Base-by-base conservation (phyloP, 1,284 basidiomycete species). In the Ceratobasidium sp. region DNA sequence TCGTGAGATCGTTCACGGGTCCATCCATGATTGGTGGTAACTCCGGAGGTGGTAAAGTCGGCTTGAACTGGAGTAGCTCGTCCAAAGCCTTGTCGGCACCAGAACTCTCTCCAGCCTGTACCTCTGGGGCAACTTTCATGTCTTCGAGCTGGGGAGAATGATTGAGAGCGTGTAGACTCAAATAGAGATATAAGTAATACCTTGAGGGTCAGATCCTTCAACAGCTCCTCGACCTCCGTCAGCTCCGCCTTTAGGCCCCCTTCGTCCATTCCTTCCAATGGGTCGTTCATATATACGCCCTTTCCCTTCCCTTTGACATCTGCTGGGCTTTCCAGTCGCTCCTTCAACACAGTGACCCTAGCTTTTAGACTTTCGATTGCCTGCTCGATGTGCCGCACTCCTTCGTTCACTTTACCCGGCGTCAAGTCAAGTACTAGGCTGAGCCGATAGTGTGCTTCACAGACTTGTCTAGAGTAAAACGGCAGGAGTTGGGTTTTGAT, bases 381-480 rank as follows among this genome's bases (percentile, higher is more conserved):
- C 70, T 86, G 86, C 79, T 92, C 88, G 1, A 92, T 92, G 74
- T 96, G 93, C 16, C 80, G 76, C 48, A 97, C 91, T 0, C 94
- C 89, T 64, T 92, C 91, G n/a, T 88, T 83, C 1, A 95, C 86
- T 9, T 89, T 86, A 2, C 92, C 91, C 0, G 92, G 87, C 0
- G 92, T 92, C 55, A 96, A 86, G 80, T 97, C 94, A 45, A 95
- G 88, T 6, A 92, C 93, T 77, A 95, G 93, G 77, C 91, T 92
- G 74, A 96, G 85, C 79, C 95, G 94, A 79, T 94, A 96, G 79
- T 96, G 93, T 1, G 90, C 92, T 79, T 93, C 92, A 0, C 94
- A 93, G 76, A 96, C 89, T 76, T 94, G 91, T 57, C 94, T 89
- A 9, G 93, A 94, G 12, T 91, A 92, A 10, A 84, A 79, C 0